A percentile compares a stretch with the other conserved stretches of the same genome.
Conservation (phyloP, 257 asterid genomes). For the Cynanchum wilfordii region DNA sequence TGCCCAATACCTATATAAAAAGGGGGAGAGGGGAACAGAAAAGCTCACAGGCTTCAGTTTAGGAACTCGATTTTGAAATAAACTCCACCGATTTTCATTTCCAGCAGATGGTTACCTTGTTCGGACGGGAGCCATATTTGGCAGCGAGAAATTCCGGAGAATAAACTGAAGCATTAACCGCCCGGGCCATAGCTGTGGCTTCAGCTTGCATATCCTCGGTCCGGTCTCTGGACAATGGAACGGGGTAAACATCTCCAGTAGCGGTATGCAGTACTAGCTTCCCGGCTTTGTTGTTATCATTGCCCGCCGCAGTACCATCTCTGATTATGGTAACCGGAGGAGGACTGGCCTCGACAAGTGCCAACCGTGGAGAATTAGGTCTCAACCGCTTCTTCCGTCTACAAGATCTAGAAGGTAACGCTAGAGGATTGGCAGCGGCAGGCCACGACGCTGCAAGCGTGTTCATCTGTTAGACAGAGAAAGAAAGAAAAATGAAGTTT, state of each 20-base stretch:
- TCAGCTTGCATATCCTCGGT: slow-evolving; percentile 94
- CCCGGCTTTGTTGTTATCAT: slow-evolving; percentile 18
- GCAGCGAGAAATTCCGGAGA: slow-evolving; percentile 48
- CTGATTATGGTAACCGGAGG: slow-evolving; percentile 36
- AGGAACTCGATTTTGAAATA: neutral
- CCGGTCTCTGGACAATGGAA: slow-evolving; percentile 51
- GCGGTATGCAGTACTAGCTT: slow-evolving; percentile 22
- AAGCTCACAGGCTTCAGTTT: neutral
- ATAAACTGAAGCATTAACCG: slow-evolving; percentile 72
- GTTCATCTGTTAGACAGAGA: neutral
- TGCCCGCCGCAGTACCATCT: slow-evolving; percentile 29
- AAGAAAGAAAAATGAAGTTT: neutral
- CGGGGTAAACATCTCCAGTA: slow-evolving; percentile 20
- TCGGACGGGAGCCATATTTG: slow-evolving; percentile 70
- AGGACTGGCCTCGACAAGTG: slow-evolving; percentile 75
- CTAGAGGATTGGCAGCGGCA: neutral
- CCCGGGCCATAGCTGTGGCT: slow-evolving; percentile 86
- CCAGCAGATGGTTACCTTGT: slow-evolving; percentile 32
- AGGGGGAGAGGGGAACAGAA: neutral
- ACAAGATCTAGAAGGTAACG: neutral
- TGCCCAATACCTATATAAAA: slow-evolving; percentile 31
- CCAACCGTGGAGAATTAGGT: slow-evolving; percentile 36
- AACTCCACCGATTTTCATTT: neutral
- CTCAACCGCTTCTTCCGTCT: slow-evolving; percentile 19
- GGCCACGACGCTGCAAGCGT: neutral